Conservation (phyloP, 139 green algal species). For the Chlamydomonas sphaeroides region DNA sequence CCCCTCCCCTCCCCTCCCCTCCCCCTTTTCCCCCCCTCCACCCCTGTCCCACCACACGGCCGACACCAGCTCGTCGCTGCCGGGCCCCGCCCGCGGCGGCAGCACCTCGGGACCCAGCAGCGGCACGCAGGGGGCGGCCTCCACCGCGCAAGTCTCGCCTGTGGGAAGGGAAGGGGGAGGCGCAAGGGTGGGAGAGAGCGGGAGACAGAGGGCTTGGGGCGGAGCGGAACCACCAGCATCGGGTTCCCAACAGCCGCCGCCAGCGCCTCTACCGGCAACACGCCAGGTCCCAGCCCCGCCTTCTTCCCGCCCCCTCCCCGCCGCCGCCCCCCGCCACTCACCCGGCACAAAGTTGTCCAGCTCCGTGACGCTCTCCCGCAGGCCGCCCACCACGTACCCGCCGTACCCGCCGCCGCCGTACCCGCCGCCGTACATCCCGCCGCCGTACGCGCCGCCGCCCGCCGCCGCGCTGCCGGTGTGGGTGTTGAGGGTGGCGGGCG, state of each 20-base stretch:
- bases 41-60: conserved; percentile 80
- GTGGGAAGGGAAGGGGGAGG: background rate
- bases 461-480: conserved; percentile 12
- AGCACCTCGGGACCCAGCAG: conserved; percentile 29
- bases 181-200: background rate
- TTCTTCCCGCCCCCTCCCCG: too few species aligned
- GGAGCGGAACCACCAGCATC: background rate
- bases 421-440: background rate
- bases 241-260: background rate
- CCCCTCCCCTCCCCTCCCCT: conserved; percentile 73
- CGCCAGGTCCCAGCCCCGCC: too few species aligned
- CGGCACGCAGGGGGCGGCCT: conserved; percentile 28
- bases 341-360: conserved; percentile 74
- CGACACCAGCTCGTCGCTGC: conserved; percentile 68
- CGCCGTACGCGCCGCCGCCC: background rate
- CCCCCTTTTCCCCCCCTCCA: conserved; percentile 80
- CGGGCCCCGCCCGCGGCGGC: conserved; percentile 9
- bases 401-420: background rate
- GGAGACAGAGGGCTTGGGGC: background rate
- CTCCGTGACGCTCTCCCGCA: conserved; percentile 80
- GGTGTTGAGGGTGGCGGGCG: conserved; percentile 62
- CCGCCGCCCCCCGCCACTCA: conserved; percentile 1
- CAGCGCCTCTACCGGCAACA: too few species aligned
- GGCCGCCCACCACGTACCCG: conserved; percentile 51
- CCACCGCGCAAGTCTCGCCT: conserved; percentile 61